These are phyloP conservation scores for Beauveria rudraprayagi DNA, from an alignment of 2,329 filamentous ascomycete species.

Conservation along the genomic window DNA sequence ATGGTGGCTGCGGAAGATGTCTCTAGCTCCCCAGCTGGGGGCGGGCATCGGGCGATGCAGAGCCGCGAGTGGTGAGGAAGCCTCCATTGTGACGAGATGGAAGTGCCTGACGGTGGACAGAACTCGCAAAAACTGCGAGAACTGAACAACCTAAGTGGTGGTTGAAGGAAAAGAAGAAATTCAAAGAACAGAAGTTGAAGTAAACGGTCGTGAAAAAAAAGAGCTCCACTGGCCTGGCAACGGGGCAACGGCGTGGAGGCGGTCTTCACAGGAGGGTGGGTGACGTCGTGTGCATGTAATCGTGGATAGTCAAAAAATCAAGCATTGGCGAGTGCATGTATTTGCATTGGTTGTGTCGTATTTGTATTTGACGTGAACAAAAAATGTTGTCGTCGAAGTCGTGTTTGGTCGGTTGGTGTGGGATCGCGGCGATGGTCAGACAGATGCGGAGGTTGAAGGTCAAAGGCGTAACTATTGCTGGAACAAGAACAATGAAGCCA, in stretches of 20 bases:
- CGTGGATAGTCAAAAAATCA: background rate
- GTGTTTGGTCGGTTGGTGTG: background rate
- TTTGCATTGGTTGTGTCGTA: background rate
- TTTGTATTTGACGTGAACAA: background rate
- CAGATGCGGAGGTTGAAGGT: background rate
- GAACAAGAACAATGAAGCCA: background rate
- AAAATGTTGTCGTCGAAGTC: background rate
- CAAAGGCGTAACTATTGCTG: background rate
- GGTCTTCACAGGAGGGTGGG: constrained; percentile 17
- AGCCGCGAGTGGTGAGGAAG: constrained; percentile 87
- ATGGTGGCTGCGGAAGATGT: constrained; percentile 44
- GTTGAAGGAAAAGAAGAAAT: constrained; percentile 1
- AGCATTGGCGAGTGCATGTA: background rate
- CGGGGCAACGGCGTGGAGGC: constrained; percentile 16
- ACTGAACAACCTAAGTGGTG: constrained; percentile 14
- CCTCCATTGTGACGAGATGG: constrained; percentile 58
- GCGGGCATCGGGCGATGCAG: constrained; percentile 66
- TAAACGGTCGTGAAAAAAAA: constrained; percentile 13
- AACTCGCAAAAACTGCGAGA: constrained; percentile 6
- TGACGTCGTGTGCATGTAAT: constrained; percentile 11
- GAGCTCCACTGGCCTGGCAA: constrained; percentile 11
- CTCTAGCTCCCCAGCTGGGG: constrained; percentile 49
- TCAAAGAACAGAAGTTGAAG: background rate
- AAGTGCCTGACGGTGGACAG: constrained; percentile 3
- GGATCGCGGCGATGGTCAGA: background rate